Evolutionary conservation across 2,329 filamentous ascomycete genomes (phyloP).

Genomic region (Curvularia spicifera): DNA sequence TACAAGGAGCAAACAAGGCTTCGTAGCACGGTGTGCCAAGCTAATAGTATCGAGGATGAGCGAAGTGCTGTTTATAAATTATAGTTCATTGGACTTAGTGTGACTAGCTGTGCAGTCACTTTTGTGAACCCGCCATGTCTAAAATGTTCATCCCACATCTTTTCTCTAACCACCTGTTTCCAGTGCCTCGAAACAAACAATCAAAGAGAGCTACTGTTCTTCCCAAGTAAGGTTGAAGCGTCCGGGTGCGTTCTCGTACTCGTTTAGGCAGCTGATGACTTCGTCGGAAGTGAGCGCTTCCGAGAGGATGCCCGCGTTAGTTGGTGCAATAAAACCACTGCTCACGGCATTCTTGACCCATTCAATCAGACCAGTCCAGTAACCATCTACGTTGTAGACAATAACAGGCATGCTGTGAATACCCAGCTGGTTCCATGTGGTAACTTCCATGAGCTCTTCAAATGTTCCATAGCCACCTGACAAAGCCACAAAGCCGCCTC

Average conservation of each 20-base stretch:
- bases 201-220: conserved; percentile 39
- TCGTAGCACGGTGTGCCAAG: not conserved
- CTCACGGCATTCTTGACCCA: conserved; percentile 81
- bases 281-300: conserved; percentile 76
- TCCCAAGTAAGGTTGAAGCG: conserved; percentile 85
- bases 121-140: not conserved
- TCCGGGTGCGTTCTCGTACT: conserved; percentile 77
- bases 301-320: conserved; percentile 77
- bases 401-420: conserved; percentile 81
- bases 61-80: not conserved
- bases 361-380: conserved; percentile 84
- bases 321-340: conserved; percentile 75
- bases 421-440: conserved; percentile 95
- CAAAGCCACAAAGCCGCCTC: conserved; percentile 87
- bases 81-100: not conserved
- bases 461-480: conserved; percentile 92
- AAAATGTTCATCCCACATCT: not conserved
- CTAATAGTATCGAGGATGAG: not conserved
- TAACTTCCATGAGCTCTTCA: conserved; percentile 91
- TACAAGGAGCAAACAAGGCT: not conserved
- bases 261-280: conserved; percentile 71
- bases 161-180: not conserved
- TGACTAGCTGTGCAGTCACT: not conserved
- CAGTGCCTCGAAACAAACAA: not conserved
- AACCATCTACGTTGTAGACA: conserved; percentile 85